A percentile compares a stretch with the other conserved stretches of the same genome.
Evolutionary conservation across 2,329 filamentous ascomycete species (phyloP).

Genomic region (Fonsecaea nubica): DNA sequence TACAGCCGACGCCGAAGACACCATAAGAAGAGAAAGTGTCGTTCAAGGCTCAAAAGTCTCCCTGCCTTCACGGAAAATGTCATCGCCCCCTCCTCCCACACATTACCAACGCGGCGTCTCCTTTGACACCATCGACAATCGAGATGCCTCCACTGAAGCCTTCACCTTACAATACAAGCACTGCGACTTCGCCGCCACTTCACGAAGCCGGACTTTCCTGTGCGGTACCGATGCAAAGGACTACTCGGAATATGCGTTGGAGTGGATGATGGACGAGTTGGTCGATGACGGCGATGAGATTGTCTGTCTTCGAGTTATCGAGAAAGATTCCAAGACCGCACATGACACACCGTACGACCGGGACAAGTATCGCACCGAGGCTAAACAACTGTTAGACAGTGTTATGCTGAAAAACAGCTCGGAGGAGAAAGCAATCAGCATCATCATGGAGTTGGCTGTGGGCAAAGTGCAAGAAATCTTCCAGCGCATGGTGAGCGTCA

Average conservation of each 20-base stretch:
- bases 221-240: conserved; percentile 90
- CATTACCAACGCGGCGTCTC: conserved; percentile 72
- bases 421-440: conserved; percentile 78
- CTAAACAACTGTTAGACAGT: conserved; percentile 72
- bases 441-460: conserved; percentile 85
- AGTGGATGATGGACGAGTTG: conserved; percentile 90
- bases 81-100: conserved; percentile 53
- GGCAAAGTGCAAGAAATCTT: conserved; percentile 91
- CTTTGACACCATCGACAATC: conserved; percentile 75
- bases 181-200: conserved; percentile 79
- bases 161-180: conserved; percentile 86
- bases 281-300: conserved; percentile 94
- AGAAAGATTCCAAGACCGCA: conserved; percentile 76
- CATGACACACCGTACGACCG: conserved; percentile 67
- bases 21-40: conserved; percentile 39
- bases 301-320: conserved; percentile 85
- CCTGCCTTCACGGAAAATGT: conserved; percentile 39
- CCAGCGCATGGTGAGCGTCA: conserved; percentile 73
- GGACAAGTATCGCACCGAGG: conserved; percentile 76
- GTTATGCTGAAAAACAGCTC: conserved; percentile 81
- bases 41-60: conserved; percentile 34
- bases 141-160: conserved; percentile 72
- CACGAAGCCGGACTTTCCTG: conserved; percentile 84
- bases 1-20: conserved; percentile 39
- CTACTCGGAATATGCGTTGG: conserved; percentile 89